A percentile compares a stretch with the other conserved stretches of the same genome.
Conservation (phyloP, 306 rosid genomes). For the Hippophae rhamnoides region DNA sequence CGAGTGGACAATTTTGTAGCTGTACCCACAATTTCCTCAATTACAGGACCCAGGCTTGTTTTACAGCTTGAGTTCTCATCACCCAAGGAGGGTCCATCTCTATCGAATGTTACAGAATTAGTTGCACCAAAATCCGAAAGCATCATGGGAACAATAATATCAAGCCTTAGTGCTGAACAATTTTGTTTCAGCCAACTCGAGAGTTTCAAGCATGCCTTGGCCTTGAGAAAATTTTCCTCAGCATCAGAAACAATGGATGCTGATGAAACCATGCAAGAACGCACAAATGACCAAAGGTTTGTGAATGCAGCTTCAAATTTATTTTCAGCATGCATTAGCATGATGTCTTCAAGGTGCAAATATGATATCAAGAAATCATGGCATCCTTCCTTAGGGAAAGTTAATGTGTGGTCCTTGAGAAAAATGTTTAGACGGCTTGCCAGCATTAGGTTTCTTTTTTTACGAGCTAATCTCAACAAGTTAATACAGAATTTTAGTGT, state of each 20-base stretch:
- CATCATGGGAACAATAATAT: slow-evolving; percentile 47
- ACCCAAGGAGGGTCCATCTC: slow-evolving; percentile 20
- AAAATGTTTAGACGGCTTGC: slow-evolving; percentile 57
- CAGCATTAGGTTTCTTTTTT: slow-evolving; percentile 53
- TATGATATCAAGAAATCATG: slow-evolving; percentile 42
- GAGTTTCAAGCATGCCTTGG: slow-evolving; percentile 86
- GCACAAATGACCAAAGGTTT: slow-evolving; percentile 73
- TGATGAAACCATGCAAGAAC: slow-evolving; percentile 54
- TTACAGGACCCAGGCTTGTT: slow-evolving; percentile 33
- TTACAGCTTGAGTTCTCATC: slow-evolving; percentile 24
- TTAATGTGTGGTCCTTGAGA: slow-evolving; percentile 43
- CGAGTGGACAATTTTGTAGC: slow-evolving; percentile 64
- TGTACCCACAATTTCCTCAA: slow-evolving; percentile 74
- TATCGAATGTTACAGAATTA: slow-evolving; percentile 29
- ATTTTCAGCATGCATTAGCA: slow-evolving; percentile 69
- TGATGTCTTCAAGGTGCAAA: slow-evolving; percentile 73
- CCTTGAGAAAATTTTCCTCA: slow-evolving; percentile 61
- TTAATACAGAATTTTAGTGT: slow-evolving; percentile 61
- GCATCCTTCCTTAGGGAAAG: slow-evolving; percentile 43
- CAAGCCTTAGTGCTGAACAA: slow-evolving; percentile 43
- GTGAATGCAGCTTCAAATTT: slow-evolving; percentile 78
- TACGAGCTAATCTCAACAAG: slow-evolving; percentile 70
- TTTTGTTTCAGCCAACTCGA: slow-evolving; percentile 65
- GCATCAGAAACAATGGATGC: slow-evolving; percentile 29
- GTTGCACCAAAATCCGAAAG: slow-evolving; percentile 40